Percentiles rank a stretch among this genome's conserved stretches.
Evolutionary conservation across 805 yeast genomes (phyloP).

Genomic region (Lipomyces sp.): DNA sequence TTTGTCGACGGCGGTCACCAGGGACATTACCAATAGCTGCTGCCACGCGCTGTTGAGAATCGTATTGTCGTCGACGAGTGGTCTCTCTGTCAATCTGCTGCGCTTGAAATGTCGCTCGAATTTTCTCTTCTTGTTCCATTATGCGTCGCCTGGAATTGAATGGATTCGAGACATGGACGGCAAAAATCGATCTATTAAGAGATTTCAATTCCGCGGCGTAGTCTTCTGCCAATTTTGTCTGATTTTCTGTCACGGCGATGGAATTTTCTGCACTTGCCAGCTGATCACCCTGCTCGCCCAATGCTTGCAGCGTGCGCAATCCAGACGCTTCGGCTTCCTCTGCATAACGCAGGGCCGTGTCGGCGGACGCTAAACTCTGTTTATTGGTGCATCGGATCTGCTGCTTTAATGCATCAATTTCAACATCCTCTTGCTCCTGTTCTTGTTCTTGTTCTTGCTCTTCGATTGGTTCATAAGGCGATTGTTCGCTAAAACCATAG

Average conservation of each 20-base stretch:
- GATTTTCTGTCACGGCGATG: slow-evolving; percentile 76
- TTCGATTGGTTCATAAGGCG: neutral
- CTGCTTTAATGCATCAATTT: slow-evolving; percentile 81
- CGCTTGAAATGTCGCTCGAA: slow-evolving; percentile 63
- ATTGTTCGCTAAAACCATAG: neutral
- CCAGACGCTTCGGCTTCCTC: slow-evolving; percentile 75
- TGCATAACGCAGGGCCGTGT: slow-evolving; percentile 77
- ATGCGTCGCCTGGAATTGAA: slow-evolving; percentile 80
- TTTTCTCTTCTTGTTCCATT: slow-evolving; percentile 71
- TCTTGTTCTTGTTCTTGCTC: slow-evolving; percentile 20
- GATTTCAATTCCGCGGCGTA: slow-evolving; percentile 79
- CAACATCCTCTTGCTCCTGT: slow-evolving; percentile 63
- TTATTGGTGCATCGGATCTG: slow-evolving; percentile 83
- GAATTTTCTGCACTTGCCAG: slow-evolving; percentile 79
- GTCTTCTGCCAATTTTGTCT: slow-evolving; percentile 78
- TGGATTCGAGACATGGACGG: slow-evolving; percentile 84
- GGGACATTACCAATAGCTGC: slow-evolving; percentile 47
- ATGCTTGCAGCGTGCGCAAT: slow-evolving; percentile 82
- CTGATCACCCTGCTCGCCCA: slow-evolving; percentile 92
- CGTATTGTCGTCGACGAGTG: slow-evolving; percentile 62
- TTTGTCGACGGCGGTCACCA: slow-evolving; percentile 36
- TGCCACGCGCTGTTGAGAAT: slow-evolving; percentile 70
- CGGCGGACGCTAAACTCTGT: slow-evolving; percentile 81
- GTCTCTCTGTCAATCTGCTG: slow-evolving; percentile 67
- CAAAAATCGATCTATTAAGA: slow-evolving; percentile 78